Evolutionary conservation across 1,284 basidiomycete species (phyloP), one percentile per base, ranked within the genome.

Genomic region (Cutaneotrichosporon dermatis): DNA sequence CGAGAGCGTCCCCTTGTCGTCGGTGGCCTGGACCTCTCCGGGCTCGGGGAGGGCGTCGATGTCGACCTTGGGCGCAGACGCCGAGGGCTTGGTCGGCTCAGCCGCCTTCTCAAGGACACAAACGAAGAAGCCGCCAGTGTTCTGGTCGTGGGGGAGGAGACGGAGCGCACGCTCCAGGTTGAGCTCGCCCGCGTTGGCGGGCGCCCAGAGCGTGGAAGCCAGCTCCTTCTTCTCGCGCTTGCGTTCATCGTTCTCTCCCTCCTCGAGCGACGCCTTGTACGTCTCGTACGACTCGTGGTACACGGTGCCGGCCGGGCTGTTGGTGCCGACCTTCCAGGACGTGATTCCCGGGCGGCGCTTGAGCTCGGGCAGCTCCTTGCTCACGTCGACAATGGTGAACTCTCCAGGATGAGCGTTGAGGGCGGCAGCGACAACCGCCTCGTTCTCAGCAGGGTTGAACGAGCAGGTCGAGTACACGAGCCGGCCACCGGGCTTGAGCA

Each of bases 401-500:
- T 87, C 88, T 87, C 90, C 88, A 35, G 85, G 82, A 65, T 87
- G 84, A 4, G 82, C 79, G 63, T 84, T 85, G 36, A 97, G 80
- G 0, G 89, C 93, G 39, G 89, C 88, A 1, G 91, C 89, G 37
- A 99, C 83, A 60, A 99, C 95, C 7, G 96, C 92, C 78, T 99
- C 96, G 76, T 99, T 98, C 79, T 99, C 96, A 36, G 94, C 83
- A 1, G 95, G 96, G 77, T 99, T 99, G 69, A 99, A 82, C 1
- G 94, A 98, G 76, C 96, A 99, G 0, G 95, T 99, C 4, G 95
- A 99, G 78, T 99, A 99, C 34, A 98, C 94, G 60, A 99, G 88
- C 41, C 91, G 86, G 10, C 95, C 95, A 16, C 88, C 86, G 4
- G 85, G 84, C 66, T 88, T 87, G 48, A 99, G 84, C 79, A 97